phyloP scores from a whole-genome alignment of 1,139 yeast genomes.

The Pichia sp. region DNA sequence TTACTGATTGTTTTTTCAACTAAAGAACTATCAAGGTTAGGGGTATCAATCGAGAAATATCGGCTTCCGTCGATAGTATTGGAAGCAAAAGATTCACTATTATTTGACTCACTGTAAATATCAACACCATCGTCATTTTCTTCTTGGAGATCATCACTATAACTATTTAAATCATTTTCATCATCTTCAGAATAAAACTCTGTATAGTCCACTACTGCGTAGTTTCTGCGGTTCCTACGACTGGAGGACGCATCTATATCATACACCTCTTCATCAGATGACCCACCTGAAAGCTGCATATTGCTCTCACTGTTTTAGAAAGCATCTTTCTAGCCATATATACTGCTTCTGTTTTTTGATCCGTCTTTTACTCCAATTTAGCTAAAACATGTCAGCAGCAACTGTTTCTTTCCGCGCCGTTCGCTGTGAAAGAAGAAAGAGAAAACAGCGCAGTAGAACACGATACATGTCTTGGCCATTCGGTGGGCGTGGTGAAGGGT shows the following conservation, averaged over 20 bases:
- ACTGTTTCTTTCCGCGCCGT: too few species aligned
- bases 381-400: too few species aligned
- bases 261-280: conserved; percentile 8
- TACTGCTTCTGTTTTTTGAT: too few species aligned
- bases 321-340: too few species aligned
- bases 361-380: too few species aligned
- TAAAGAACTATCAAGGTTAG: neutral
- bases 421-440: too few species aligned
- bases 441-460: neutral
- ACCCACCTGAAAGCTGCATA: neutral
- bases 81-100: too few species aligned
- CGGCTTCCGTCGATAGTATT: too few species aligned
- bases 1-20: too few species aligned
- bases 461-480: neutral
- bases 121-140: neutral
- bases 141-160: neutral
- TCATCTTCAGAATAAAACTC: neutral
- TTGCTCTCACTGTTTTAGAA: neutral
- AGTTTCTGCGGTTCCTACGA: neutral
- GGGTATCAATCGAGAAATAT: too few species aligned
- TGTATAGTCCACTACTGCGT: neutral
- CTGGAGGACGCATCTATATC: conserved; percentile 1
- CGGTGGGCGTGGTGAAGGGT: neutral
- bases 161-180: neutral
- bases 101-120: too few species aligned